These are phyloP conservation scores for Solanum virginianum DNA, from an alignment of 257 asterid species.

Conservation along the genomic window DNA sequence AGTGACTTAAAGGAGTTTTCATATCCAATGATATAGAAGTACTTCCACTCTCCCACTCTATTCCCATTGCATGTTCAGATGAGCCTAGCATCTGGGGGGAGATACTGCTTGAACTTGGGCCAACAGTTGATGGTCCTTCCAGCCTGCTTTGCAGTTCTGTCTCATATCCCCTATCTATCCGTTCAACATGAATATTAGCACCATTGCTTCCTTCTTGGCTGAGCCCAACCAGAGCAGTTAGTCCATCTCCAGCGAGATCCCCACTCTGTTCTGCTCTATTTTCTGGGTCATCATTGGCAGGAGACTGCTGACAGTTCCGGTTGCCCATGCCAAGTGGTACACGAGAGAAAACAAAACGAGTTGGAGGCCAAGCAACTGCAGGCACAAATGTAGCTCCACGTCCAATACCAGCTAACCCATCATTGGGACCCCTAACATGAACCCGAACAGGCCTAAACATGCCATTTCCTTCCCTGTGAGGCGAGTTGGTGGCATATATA, in stretches of 20 bases:
- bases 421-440: slow-evolving; percentile 74
- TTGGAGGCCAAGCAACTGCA: slow-evolving; percentile 85
- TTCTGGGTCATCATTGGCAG: slow-evolving; percentile 68
- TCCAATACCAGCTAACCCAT: slow-evolving; percentile 95
- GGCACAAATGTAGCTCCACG: slow-evolving; percentile 79
- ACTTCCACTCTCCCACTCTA: slow-evolving; percentile 64
- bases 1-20: slow-evolving; percentile 88
- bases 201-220: slow-evolving; percentile 58
- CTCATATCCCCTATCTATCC: slow-evolving; percentile 43
- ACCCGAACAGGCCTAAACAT: slow-evolving; percentile 73
- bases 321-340: slow-evolving; percentile 92
- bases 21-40: slow-evolving; percentile 76
- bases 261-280: slow-evolving; percentile 58
- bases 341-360: slow-evolving; percentile 96
- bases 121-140: slow-evolving; percentile 34
- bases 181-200: slow-evolving; percentile 46
- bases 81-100: slow-evolving; percentile 61
- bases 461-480: slow-evolving; percentile 73
- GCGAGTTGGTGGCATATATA: slow-evolving; percentile 53
- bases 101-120: slow-evolving; percentile 40
- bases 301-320: slow-evolving; percentile 59
- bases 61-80: slow-evolving; percentile 42
- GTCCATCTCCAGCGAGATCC: slow-evolving; percentile 82
- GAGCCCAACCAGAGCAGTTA: slow-evolving; percentile 95
- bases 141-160: slow-evolving; percentile 32